Base-by-base conservation (phyloP, 495 filamentous ascomycete genomes). In the Saxophila tyrrhenica region DNA sequence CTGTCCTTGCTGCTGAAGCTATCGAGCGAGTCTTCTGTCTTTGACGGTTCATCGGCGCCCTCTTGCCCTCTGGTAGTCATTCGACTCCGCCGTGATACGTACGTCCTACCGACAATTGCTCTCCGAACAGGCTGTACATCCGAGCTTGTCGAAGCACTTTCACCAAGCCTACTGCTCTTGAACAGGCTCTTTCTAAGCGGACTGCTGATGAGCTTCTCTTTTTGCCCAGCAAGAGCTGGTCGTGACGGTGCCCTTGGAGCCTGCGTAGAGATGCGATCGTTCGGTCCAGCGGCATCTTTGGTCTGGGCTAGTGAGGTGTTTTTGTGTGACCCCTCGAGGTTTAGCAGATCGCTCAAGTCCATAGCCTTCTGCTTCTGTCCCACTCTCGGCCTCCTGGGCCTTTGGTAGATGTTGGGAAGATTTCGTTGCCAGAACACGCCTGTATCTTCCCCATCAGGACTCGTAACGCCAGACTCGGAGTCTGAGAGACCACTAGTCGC, bases 391-490 rank as follows among this genome's bases (percentile, higher is more conserved):
- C 35, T 20, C 20, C 9, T 11, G n/a, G 39, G 50, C 0, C 42
- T 44, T 10, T 15, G 48, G 25, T 56, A 68, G 39, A 65, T 48
- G 32, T 44, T 47, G 0, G 67, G 64, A 23, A 65, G 41, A 42
- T 68, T 65, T 17, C 45, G 48, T 45, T 67, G 65, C 56, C 64
- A 70, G 55, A 67, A 69, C 22, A 67, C 45, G 13, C 68, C 68
- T 8, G 63, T 69, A 52, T 50, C 48, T 3, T 70, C 66, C 20
- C 59, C 63, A 20, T 64, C 66, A 51, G 41, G 50, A 29, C 59
- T 64, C n/a, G 48, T 43, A 25, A 48, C 52, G 38, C 50, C 32
- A 11, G 54, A 47, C 17, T n/a, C 42, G 10, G 54, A 41, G 9
- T 52, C 25, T 7, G 50, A 20, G 25, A 35, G 29, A 35, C 7